These are phyloP conservation scores for Cyphellophora europaea DNA, from an alignment of 2,329 filamentous ascomycete species.

Conservation along the genomic window DNA sequence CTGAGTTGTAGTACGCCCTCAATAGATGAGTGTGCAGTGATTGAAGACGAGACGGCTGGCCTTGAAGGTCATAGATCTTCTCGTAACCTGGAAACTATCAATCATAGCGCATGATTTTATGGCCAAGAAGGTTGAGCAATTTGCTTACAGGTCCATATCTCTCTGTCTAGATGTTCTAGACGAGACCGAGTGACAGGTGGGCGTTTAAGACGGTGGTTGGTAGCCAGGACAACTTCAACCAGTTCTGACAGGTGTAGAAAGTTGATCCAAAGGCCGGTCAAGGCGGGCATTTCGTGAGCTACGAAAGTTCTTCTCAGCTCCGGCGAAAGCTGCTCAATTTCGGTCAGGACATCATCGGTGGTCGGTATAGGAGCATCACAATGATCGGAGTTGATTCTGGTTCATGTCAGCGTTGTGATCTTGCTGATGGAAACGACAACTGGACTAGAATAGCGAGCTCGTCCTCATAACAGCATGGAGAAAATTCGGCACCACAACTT, in stretches of 20 bases:
- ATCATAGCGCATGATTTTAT: neutral
- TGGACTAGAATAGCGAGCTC: no score
- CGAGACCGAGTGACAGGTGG: slow-evolving; percentile 13
- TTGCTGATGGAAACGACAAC: no score
- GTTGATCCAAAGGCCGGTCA: slow-evolving; percentile 15
- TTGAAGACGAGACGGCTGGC: neutral
- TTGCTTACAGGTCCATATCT: neutral
- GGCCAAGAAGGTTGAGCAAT: no score
- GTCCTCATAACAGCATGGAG: no score
- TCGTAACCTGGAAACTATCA: slow-evolving; percentile 12
- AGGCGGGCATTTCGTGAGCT: slow-evolving; percentile 15
- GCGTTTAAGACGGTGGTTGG: slow-evolving; percentile 19
- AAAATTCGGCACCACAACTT: no score
- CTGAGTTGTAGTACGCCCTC: slow-evolving; percentile 12
- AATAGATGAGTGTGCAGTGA: slow-evolving; percentile 4
- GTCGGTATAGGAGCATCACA: slow-evolving; percentile 26
- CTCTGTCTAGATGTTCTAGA: slow-evolving; percentile 10
- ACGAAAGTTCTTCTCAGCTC: slow-evolving; percentile 11
- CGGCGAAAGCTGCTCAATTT: slow-evolving; percentile 11
- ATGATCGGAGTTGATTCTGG: slow-evolving; percentile 25
- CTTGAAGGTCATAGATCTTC: slow-evolving; percentile 10
- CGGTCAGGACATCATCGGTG: slow-evolving; percentile 20
- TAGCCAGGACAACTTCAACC: slow-evolving; percentile 19
- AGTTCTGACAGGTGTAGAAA: slow-evolving; percentile 20
- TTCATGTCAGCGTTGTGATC: neutral